phyloP scores from a whole-genome alignment of 768 basidiomycete species.

The Podaxis mareebaensis region DNA sequence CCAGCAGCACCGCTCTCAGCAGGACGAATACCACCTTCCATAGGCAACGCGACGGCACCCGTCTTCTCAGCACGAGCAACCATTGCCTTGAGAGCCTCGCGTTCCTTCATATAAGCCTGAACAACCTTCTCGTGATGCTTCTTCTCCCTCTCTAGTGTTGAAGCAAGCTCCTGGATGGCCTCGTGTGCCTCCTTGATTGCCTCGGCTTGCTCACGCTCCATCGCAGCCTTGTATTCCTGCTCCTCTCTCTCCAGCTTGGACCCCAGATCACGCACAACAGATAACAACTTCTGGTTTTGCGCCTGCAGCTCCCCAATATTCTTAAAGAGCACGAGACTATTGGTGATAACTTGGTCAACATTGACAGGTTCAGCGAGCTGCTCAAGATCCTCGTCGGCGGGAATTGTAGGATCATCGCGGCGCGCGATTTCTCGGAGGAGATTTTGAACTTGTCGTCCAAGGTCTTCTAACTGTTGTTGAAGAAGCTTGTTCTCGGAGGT shows the following conservation, averaged over 20 bases:
- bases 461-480: conserved; percentile 76
- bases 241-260: conserved; percentile 85
- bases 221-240: conserved; percentile 65
- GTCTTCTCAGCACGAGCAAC: conserved; percentile 53
- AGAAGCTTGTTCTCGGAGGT: conserved; percentile 66
- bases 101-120: conserved; percentile 82
- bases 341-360: conserved; percentile 82
- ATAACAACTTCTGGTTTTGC: conserved; percentile 88
- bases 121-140: conserved; percentile 68
- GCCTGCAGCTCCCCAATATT: conserved; percentile 80
- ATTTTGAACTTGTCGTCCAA: conserved; percentile 80
- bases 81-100: conserved; percentile 82
- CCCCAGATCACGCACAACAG: conserved; percentile 81
- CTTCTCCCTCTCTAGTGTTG: conserved; percentile 79
- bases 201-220: conserved; percentile 74
- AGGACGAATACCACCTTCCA: conserved; percentile 19
- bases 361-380: conserved; percentile 39
- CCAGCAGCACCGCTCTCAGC: conserved; percentile 6
- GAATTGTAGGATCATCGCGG: conserved; percentile 82
- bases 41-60: conserved; percentile 17
- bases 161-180: conserved; percentile 75
- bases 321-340: conserved; percentile 84
- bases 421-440: conserved; percentile 80
- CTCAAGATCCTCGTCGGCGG: conserved; percentile 64
- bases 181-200: conserved; percentile 88